Evolutionary conservation across 345 rosid species (phyloP).

Genomic region (Arabis alpina): DNA sequence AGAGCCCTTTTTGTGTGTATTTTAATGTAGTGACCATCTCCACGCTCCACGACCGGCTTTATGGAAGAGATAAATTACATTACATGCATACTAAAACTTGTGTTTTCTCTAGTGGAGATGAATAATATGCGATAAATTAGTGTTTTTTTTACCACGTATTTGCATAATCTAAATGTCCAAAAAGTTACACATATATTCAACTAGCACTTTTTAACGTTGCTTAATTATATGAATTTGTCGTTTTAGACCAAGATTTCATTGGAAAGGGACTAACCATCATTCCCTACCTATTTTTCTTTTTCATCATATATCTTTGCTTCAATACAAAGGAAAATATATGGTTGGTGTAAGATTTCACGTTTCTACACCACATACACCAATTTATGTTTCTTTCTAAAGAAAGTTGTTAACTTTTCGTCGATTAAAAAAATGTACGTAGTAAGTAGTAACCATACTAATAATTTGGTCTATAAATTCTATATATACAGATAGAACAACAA

Average conservation of each 20-base stretch:
- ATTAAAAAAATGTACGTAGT: not conserved
- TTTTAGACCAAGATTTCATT: not conserved
- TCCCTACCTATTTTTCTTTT: not conserved
- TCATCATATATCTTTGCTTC: constrained; percentile 32
- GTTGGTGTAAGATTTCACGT: constrained; percentile 32
- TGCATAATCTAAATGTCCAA: not conserved
- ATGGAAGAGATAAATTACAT: no score
- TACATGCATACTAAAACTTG: no score
- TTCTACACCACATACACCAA: not conserved
- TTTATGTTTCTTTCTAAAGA: not conserved
- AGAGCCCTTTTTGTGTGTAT: not conserved
- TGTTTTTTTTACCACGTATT: not conserved
- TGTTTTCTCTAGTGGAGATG: not conserved
- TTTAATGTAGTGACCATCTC: no score
- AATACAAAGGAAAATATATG: constrained; percentile 24
- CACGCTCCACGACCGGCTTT: no score
- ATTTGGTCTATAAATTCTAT: no score
- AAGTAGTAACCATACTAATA: not conserved
- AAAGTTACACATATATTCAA: not conserved
- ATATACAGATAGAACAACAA: not conserved
- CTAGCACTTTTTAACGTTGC: constrained; percentile 14
- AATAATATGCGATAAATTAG: constrained; percentile 2
- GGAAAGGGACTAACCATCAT: constrained; percentile 33
- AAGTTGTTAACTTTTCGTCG: not conserved
- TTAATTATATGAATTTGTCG: constrained; percentile 4